Evolutionary conservation across 2,329 filamentous ascomycete genomes (phyloP).

Genomic region (Colletotrichum sp.): DNA sequence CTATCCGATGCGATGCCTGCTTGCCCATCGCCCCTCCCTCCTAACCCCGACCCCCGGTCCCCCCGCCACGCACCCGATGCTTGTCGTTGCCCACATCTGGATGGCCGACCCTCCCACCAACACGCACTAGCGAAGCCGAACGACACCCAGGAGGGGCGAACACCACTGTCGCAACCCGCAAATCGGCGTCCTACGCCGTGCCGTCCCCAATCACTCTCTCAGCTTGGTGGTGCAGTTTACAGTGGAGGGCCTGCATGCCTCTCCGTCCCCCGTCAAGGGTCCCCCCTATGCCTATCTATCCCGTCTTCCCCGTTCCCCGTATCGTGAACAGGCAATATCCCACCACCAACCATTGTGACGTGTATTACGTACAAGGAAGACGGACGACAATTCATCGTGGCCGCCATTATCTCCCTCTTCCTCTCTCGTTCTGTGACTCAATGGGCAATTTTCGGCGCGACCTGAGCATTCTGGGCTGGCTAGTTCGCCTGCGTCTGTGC

Average conservation of each 20-base stretch:
- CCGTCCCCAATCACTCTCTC: neutral
- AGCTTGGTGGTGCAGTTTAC: neutral
- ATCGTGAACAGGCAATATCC: conserved; percentile 13
- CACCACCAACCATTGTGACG: neutral
- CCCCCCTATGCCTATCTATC: neutral
- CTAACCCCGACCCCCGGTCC: neutral
- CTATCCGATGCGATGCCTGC: neutral
- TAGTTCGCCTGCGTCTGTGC: neutral
- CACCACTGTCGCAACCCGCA: neutral
- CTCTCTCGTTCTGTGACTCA: neutral
- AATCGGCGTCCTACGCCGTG: neutral
- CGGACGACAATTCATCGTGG: neutral
- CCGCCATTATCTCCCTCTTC: neutral
- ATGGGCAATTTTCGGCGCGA: neutral
- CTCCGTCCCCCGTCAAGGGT: neutral
- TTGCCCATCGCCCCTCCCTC: neutral
- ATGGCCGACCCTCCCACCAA: neutral
- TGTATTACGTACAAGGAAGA: conserved; percentile 17
- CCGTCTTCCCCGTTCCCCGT: neutral
- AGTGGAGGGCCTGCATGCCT: neutral
- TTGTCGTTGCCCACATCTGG: neutral
- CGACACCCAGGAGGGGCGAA: neutral
- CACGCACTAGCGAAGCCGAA: neutral
- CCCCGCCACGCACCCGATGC: neutral
- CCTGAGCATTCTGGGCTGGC: neutral